These are phyloP conservation scores for Saposhnikovia divaricata DNA, from an alignment of 129 eudicot genomes.

Conservation along the genomic window DNA sequence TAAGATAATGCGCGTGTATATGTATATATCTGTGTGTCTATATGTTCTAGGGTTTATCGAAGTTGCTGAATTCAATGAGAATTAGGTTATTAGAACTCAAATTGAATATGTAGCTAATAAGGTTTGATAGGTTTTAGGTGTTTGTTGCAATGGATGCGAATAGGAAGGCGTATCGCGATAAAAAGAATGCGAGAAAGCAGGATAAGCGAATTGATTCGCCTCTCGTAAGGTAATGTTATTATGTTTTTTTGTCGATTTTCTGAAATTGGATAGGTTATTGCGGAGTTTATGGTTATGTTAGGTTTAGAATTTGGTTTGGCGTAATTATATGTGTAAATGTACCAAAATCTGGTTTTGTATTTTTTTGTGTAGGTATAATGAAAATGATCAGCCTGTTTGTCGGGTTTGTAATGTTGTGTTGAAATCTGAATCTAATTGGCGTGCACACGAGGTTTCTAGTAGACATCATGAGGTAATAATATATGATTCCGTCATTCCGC, in stretches of 20 bases:
- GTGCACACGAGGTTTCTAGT: conserved; percentile 80
- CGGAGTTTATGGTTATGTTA: not conserved
- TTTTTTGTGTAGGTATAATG: conserved; percentile 62
- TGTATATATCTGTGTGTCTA: no score
- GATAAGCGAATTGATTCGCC: conserved; percentile 78
- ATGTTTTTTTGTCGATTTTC: not conserved
- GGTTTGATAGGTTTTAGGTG: conserved; percentile 4
- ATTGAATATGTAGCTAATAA: not conserved
- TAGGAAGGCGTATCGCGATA: conserved; percentile 70
- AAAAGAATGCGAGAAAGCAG: conserved; percentile 58
- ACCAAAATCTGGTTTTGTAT: not conserved
- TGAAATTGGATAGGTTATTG: not conserved
- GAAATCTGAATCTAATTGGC: conserved; percentile 83
- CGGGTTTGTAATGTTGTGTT: conserved; percentile 77
- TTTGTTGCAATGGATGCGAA: conserved; percentile 55
- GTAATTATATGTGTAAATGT: not conserved
- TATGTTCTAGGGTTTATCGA: not conserved
- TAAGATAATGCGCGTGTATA: no score
- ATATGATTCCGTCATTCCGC: no score
- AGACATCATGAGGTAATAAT: conserved; percentile 78
- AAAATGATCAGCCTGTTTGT: conserved; percentile 75
- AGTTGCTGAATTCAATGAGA: not conserved
- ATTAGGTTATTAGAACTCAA: not conserved
- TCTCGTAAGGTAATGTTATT: conserved; percentile 55
- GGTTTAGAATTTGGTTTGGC: not conserved